Percentiles rank a stretch among this genome's conserved stretches.
Conservation (phyloP, 768 basidiomycete species). For the Mycena vulgaris region DNA sequence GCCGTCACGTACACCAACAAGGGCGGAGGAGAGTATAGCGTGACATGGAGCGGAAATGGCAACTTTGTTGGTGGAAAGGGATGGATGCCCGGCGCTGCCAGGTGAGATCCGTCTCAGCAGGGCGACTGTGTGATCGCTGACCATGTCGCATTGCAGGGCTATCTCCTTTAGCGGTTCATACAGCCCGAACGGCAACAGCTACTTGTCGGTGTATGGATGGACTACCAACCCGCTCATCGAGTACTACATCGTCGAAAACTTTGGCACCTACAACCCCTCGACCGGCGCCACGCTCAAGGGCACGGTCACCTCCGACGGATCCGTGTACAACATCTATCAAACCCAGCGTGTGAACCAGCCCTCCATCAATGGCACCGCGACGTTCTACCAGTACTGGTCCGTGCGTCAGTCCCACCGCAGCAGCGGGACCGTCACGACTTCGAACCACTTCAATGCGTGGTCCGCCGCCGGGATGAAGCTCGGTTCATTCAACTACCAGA, state of each 20-base stretch:
- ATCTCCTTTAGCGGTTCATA: constrained; percentile 46
- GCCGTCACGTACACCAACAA: constrained; percentile 50
- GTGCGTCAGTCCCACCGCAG: constrained; percentile 40
- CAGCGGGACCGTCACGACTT: constrained; percentile 39
- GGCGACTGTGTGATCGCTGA: not conserved
- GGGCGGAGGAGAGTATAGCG: constrained; percentile 47
- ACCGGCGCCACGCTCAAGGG: constrained; percentile 44
- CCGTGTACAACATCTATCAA: constrained; percentile 50
- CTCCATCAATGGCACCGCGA: constrained; percentile 52
- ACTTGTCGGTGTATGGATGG: constrained; percentile 50
- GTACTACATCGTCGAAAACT: constrained; percentile 35
- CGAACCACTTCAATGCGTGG: constrained; percentile 53
- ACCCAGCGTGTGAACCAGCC: constrained; percentile 50
- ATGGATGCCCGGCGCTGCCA: constrained; percentile 50
- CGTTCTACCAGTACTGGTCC: constrained; percentile 48
- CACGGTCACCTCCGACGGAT: constrained; percentile 49
- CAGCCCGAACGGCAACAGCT: constrained; percentile 49
- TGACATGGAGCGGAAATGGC: constrained; percentile 46
- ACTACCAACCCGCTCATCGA: constrained; percentile 50
- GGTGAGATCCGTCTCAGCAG: constrained; percentile 18
- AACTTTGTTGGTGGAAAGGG: constrained; percentile 54
- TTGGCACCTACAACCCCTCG: constrained; percentile 49
- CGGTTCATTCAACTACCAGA: constrained; percentile 50
- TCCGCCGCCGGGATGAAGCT: constrained; percentile 41
- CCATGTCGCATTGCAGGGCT: not conserved